Evolutionary conservation across 495 filamentous ascomycete species (phyloP).

Genomic region (Pseudoneurospora amorphoporcata): DNA sequence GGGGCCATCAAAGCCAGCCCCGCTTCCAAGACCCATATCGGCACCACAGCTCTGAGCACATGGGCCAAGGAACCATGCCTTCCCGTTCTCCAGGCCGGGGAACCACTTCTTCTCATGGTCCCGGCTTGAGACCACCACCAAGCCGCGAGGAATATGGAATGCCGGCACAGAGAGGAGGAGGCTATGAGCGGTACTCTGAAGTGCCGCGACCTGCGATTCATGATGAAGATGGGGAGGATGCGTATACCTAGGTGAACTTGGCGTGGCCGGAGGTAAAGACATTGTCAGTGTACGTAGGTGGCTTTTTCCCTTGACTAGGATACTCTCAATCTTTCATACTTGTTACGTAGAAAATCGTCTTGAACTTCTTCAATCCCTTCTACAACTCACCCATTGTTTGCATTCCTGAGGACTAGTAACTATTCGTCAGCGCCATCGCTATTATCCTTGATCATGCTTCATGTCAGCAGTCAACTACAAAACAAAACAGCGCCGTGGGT

Average conservation of each 20-base stretch:
- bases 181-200: background rate
- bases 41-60: background rate
- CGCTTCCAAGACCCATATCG: background rate
- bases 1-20: background rate
- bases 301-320: no score
- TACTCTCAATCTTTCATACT: no score
- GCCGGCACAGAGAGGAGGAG: background rate
- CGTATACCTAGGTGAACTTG: background rate
- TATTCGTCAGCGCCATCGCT: no score
- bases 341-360: conserved; percentile 5
- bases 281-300: no score
- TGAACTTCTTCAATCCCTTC: no score
- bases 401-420: no score
- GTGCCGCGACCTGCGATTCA: background rate
- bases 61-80: background rate
- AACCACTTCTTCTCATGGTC: background rate
- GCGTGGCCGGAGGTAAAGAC: background rate
- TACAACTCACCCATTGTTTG: no score
- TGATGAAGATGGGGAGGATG: background rate
- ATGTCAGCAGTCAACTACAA: no score
- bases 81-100: background rate
- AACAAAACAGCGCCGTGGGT: no score
- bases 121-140: background rate
- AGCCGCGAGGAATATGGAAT: background rate
- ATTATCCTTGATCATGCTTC: no score